Evolutionary conservation across 1,139 yeast genomes (phyloP), one percentile per base, ranked within the genome.

Genomic region (Geotrichum armillariae): DNA sequence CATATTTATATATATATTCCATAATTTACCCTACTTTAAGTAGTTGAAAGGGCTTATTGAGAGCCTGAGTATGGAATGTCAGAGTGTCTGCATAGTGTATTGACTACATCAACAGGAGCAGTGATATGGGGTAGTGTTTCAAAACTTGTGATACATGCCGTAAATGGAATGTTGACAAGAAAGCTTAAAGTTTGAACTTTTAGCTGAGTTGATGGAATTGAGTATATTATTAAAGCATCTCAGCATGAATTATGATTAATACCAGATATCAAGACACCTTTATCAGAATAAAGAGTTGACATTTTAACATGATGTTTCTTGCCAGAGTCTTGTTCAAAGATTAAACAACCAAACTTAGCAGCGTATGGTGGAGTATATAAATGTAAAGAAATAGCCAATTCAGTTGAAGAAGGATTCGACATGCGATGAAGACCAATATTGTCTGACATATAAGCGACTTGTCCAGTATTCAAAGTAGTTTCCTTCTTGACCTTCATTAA

Each of bases 311-410:
- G 81, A 54, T 76, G 79, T 60, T 74, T 75, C 54, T 68, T 70
- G 38, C 85, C 85, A 46, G 74, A 75, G 22, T 60, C 61, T 25
- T 76, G 76, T 56, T 82, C 85, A 60, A 79, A 84, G 65, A 78
- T 76, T 53, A 78, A 71, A 62, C 89, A 83, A 7, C 90, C 90
- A 47, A 63, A 79, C 66, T 79, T 71, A 49, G 83, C 72, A 4
- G 91, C 91, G 65, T 83, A 83, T 8, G 93, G 91, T 7, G 93
- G 90, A 12, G 91, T 84, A 68, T 85, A 85, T 52, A 85, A 73
- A 66, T 85, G 93, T 61, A 85, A 72, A 33, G 86, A 78, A 8
- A 85, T 80, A n/a, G 88, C 81, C n/a, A 72, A 66, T 34, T 74
- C 75, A 36, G 68, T 62, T 0, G 68, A 57, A 34, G 68, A 65